These are phyloP conservation scores for Plasmodium fragile DNA, from an alignment of 169 alveolate genomes.

Conservation along the genomic window DNA sequence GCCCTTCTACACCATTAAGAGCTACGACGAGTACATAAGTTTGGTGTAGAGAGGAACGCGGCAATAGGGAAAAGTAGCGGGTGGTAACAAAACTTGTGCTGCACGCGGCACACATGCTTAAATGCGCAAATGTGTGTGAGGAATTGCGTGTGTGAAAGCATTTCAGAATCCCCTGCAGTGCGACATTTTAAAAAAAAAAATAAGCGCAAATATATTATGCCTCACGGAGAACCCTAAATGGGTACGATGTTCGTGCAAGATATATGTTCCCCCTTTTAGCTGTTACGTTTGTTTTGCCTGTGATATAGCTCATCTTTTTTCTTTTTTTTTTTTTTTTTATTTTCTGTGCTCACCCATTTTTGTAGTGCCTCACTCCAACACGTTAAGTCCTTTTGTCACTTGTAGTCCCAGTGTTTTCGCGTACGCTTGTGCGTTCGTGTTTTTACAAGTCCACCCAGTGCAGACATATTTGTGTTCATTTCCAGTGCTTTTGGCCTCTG, in stretches of 20 bases:
- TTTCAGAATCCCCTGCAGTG: neutral
- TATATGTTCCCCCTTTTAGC: neutral
- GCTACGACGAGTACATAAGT: constrained; percentile 83
- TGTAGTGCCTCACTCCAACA: neutral
- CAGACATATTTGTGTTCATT: neutral
- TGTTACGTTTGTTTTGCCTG: neutral
- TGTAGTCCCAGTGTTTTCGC: neutral
- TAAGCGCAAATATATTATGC: neutral
- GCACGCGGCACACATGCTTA: neutral
- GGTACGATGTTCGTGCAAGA: neutral
- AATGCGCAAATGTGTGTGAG: neutral
- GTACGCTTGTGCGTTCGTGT: constrained; percentile 4
- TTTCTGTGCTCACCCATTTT: neutral
- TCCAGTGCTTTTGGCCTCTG: neutral
- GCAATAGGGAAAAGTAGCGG: neutral
- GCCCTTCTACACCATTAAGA: constrained; percentile 79
- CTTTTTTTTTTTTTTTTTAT: neutral
- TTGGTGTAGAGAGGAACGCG: neutral
- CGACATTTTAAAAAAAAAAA: neutral
- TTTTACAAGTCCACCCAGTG: neutral
- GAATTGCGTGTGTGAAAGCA: neutral
- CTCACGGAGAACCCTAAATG: neutral
- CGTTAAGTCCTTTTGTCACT: neutral
- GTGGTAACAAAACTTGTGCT: neutral
- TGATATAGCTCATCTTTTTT: neutral